Percentiles rank a stretch among this genome's conserved stretches.
Evolutionary conservation across 768 basidiomycete species (phyloP).

Genomic region (Naganishia vishniacii): DNA sequence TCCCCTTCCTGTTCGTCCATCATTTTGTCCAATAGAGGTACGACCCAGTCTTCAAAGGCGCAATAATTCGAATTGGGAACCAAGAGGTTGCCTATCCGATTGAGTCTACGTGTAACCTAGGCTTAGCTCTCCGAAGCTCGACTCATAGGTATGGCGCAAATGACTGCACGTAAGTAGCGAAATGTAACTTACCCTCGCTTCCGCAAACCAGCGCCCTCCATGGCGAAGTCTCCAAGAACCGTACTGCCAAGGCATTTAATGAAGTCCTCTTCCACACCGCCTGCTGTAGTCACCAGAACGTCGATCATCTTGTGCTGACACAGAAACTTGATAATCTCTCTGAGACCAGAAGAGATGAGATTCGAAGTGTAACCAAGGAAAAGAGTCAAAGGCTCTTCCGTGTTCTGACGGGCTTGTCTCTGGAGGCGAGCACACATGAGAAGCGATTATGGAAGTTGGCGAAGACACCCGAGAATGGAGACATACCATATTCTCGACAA

Average conservation of each 20-base stretch:
- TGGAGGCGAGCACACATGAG: constrained; percentile 43
- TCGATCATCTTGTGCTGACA: constrained; percentile 87
- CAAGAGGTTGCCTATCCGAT: constrained; percentile 91
- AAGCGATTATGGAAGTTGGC: background rate
- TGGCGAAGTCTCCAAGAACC: constrained; percentile 70
- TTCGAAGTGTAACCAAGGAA: constrained; percentile 99
- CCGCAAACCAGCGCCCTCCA: constrained; percentile 82
- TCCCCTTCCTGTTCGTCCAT: constrained; percentile 63
- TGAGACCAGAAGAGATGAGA: constrained; percentile 91
- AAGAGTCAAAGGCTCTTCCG: constrained; percentile 69
- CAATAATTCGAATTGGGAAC: constrained; percentile 99
- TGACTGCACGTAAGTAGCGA: too few species aligned
- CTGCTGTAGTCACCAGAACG: constrained; percentile 91
- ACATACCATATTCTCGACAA: constrained; percentile 87
- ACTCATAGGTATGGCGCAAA: background rate
- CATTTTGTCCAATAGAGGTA: constrained; percentile 84
- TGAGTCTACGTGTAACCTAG: constrained; percentile 55
- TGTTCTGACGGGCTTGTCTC: constrained; percentile 75
- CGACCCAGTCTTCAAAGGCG: constrained; percentile 99
- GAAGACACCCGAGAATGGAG: background rate
- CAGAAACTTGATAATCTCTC: constrained; percentile 84
- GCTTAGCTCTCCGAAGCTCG: background rate
- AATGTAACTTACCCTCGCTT: constrained; percentile 56
- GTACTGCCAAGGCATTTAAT: constrained; percentile 98
- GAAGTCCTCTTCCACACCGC: constrained; percentile 97